phyloP scores from a whole-genome alignment of 768 basidiomycete species.

The Lactarius pseudohatsudake region DNA sequence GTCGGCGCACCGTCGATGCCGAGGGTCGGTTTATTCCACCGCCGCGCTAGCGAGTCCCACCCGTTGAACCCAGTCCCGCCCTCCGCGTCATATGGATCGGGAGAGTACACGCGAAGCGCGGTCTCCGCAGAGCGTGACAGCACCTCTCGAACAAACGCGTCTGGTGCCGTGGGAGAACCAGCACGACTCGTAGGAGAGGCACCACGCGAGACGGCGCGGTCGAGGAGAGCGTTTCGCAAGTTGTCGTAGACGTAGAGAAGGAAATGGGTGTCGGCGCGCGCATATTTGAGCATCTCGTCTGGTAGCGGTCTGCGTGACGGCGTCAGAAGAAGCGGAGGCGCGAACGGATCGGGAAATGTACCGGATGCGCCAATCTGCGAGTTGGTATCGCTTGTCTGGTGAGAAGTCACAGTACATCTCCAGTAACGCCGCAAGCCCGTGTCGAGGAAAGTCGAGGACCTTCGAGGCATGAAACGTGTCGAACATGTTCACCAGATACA shows the following conservation, averaged over 20 bases:
- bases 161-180: too few species aligned
- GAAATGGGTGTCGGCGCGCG: too few species aligned
- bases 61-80: slow-evolving; percentile 66
- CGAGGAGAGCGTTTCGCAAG: too few species aligned
- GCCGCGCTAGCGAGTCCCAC: slow-evolving; percentile 75
- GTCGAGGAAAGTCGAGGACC: slow-evolving; percentile 78
- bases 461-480: slow-evolving; percentile 96
- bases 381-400: slow-evolving; percentile 94
- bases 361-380: slow-evolving; percentile 97
- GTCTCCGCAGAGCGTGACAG: too few species aligned
- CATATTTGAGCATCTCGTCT: slow-evolving; percentile 41
- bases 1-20: slow-evolving; percentile 39
- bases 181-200: too few species aligned
- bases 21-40: slow-evolving; percentile 74
- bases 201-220: too few species aligned
- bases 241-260: too few species aligned
- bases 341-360: slow-evolving; percentile 34
- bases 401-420: slow-evolving; percentile 87
- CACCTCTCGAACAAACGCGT: too few species aligned
- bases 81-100: too few species aligned
- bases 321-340: not conserved
- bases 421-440: slow-evolving; percentile 81
- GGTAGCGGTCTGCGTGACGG: slow-evolving; percentile 62
- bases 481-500: slow-evolving; percentile 95
- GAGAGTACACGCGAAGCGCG: too few species aligned